phyloP scores from a whole-genome alignment of 768 basidiomycete species.

The Kondoa malvinella region DNA sequence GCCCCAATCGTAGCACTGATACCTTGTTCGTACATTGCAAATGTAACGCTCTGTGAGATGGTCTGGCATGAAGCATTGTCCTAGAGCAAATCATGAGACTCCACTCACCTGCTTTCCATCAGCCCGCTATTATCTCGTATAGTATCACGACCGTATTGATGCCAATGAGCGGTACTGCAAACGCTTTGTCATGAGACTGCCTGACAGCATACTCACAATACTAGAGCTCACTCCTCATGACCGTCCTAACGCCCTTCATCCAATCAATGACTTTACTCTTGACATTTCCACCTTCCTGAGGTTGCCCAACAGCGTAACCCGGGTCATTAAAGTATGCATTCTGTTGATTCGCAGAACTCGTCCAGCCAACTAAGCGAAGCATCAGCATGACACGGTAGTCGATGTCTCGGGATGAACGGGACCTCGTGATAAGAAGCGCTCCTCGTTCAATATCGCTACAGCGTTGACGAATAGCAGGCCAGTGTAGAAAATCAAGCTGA shows the following conservation, averaged over 20 bases:
- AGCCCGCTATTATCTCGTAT: neutral
- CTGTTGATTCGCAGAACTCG: neutral
- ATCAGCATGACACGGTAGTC: neutral
- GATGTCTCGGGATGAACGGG: neutral
- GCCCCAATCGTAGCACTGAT: no score
- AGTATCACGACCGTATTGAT: neutral
- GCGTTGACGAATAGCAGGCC: constrained; percentile 78
- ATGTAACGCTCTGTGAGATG: constrained; percentile 6
- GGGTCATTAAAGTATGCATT: neutral
- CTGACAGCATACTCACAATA: neutral
- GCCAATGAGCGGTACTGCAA: neutral
- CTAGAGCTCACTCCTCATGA: neutral
- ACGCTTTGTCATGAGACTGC: neutral
- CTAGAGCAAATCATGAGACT: constrained; percentile 10
- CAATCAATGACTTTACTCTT: neutral
- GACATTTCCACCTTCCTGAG: neutral
- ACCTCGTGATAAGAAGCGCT: constrained; percentile 62
- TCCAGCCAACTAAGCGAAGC: neutral
- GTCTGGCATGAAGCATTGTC: constrained; percentile 9
- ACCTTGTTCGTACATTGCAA: no score
- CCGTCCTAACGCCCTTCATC: neutral
- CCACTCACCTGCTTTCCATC: neutral
- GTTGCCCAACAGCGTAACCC: neutral
- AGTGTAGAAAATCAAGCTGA: constrained; percentile 53
- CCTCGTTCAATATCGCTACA: constrained; percentile 86